Evolutionary conservation across 805 yeast genomes (phyloP).

Genomic region (Wickerhamomyces queroliae): DNA sequence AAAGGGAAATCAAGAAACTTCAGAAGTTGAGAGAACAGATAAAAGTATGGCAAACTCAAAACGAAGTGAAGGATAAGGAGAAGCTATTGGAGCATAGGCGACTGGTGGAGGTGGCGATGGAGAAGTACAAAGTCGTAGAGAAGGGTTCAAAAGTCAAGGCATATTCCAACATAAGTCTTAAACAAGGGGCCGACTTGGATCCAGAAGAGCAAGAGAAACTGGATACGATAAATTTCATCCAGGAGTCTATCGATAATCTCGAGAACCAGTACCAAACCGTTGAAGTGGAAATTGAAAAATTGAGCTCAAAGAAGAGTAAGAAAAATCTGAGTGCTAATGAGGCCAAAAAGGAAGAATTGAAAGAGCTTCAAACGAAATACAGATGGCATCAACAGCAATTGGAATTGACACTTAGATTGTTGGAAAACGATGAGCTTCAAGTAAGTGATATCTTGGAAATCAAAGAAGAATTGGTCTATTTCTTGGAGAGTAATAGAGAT

Average conservation of each 20-base stretch:
- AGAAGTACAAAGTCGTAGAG: constrained; percentile 89
- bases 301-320: constrained; percentile 51
- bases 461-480: constrained; percentile 85
- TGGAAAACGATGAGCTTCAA: constrained; percentile 77
- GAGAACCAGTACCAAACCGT: constrained; percentile 71
- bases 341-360: constrained; percentile 55
- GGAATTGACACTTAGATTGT: constrained; percentile 67
- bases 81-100: constrained; percentile 69
- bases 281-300: constrained; percentile 63
- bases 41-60: constrained; percentile 88
- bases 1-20: constrained; percentile 89
- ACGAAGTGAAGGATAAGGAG: constrained; percentile 85
- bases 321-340: constrained; percentile 45
- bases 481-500: constrained; percentile 87
- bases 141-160: constrained; percentile 90
- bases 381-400: constrained; percentile 73
- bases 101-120: constrained; percentile 79
- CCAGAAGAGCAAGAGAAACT: constrained; percentile 76
- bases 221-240: constrained; percentile 66
- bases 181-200: constrained; percentile 53
- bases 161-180: constrained; percentile 85
- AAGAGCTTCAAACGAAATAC: constrained; percentile 61
- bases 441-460: constrained; percentile 71
- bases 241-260: constrained; percentile 70
- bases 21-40: constrained; percentile 93